phyloP scores from a whole-genome alignment of 305 asterid genomes.

The Fraxinus velutina region DNA sequence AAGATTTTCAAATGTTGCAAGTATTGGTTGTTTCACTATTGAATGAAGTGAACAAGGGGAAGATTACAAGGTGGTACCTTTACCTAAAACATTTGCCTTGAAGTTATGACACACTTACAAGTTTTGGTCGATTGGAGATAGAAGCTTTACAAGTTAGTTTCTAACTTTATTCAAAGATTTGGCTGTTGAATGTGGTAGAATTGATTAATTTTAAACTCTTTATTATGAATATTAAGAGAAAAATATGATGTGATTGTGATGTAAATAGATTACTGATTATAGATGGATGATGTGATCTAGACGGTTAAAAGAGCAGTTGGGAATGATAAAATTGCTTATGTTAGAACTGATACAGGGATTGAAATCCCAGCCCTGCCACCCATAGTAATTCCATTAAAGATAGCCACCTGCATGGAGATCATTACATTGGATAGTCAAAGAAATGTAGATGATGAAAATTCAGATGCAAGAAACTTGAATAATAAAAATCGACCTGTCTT shows the following conservation, averaged over 20 bases:
- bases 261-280: no score
- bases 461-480: neutral
- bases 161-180: no score
- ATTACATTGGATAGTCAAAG: neutral
- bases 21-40: slow-evolving; percentile 56
- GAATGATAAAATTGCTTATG: neutral
- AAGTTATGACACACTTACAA: slow-evolving; percentile 59
- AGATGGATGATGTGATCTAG: no score
- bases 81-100: slow-evolving; percentile 57
- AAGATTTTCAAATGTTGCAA: slow-evolving; percentile 37
- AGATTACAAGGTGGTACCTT: slow-evolving; percentile 64
- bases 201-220: no score
- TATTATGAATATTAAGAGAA: no score
- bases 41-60: slow-evolving; percentile 73
- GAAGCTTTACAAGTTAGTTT: slow-evolving; percentile 72
- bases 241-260: no score
- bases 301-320: no score
- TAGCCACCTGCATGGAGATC: slow-evolving; percentile 54
- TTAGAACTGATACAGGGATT: no score
- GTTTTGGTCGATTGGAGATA: slow-evolving; percentile 59
- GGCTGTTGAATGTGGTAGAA: no score
- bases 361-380: slow-evolving; percentile 58
- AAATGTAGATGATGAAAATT: neutral
- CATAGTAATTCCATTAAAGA: slow-evolving; percentile 87
- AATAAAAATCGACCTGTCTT: neutral